phyloP scores from a whole-genome alignment of 495 filamentous ascomycete species.

The Daldinia vernicosa region DNA sequence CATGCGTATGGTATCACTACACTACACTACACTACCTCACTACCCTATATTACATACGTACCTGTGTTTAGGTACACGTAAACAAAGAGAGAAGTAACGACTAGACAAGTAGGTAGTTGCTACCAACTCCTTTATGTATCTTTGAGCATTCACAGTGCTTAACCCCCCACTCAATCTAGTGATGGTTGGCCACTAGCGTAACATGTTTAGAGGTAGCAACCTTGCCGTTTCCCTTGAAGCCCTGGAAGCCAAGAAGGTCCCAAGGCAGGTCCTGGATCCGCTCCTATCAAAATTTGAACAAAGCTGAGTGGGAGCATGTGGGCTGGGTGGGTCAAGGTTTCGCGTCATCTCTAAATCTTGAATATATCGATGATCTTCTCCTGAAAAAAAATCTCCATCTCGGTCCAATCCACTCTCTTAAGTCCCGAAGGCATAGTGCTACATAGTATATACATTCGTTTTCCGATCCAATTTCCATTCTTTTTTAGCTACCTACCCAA shows the following conservation, averaged over 20 bases:
- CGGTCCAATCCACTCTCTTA: conserved; percentile 9
- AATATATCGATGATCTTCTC: conserved; percentile 44
- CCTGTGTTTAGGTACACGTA: background rate
- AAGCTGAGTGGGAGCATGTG: conserved; percentile 30
- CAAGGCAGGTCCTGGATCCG: conserved; percentile 15
- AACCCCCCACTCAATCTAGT: conserved; percentile 24
- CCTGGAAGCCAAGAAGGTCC: conserved; percentile 29
- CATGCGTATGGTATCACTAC: background rate
- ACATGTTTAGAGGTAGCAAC: background rate
- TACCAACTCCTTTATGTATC: too few relatives aligned
- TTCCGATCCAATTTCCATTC: conserved; percentile 24
- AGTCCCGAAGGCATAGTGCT: conserved; percentile 16
- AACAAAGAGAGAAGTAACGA: too few relatives aligned
- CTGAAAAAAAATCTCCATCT: conserved; percentile 26
- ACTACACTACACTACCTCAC: background rate
- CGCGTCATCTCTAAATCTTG: conserved; percentile 44
- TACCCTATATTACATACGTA: background rate
- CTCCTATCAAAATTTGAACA: conserved; percentile 37
- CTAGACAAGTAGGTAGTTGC: too few relatives aligned
- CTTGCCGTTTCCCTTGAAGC: conserved; percentile 25
- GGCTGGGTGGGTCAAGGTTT: conserved; percentile 27
- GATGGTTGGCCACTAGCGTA: conserved; percentile 21
- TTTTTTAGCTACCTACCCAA: conserved; percentile 4
- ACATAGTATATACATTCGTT: conserved; percentile 15
- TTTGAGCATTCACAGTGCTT: background rate